A percentile compares a stretch with the other conserved stretches of the same genome.
phyloP scores from a whole-genome alignment of 2,329 filamentous ascomycete genomes.

The Cladosporium sp. region DNA sequence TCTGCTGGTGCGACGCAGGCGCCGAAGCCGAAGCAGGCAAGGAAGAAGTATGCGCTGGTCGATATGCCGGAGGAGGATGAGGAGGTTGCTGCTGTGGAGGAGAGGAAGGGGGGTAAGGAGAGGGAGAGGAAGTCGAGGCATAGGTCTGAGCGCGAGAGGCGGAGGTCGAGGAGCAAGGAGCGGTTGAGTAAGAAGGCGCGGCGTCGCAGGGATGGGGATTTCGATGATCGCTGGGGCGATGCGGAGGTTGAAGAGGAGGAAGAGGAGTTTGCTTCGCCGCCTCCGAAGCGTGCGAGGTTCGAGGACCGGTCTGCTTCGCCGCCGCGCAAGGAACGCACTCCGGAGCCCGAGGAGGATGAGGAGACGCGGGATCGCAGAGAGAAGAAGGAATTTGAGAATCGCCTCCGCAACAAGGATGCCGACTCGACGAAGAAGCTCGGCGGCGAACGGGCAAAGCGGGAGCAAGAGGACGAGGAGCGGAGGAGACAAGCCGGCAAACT shows the following conservation, averaged over 20 bases:
- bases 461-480: slow-evolving; percentile 48
- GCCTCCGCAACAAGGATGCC: slow-evolving; percentile 65
- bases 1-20: slow-evolving; percentile 18
- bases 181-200: slow-evolving; percentile 44
- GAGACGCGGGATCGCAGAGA: slow-evolving; percentile 62
- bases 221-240: slow-evolving; percentile 77
- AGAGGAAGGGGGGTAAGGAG: slow-evolving; percentile 13
- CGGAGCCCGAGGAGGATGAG: slow-evolving; percentile 24
- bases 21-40: slow-evolving; percentile 28
- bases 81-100: slow-evolving; percentile 14
- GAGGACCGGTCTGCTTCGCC: slow-evolving; percentile 40
- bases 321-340: slow-evolving; percentile 13
- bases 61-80: slow-evolving; percentile 47
- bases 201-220: slow-evolving; percentile 49
- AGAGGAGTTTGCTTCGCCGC: slow-evolving; percentile 60
- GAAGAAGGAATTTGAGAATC: slow-evolving; percentile 71
- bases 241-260: slow-evolving; percentile 55
- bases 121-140: slow-evolving; percentile 32
- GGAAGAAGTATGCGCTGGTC: slow-evolving; percentile 48
- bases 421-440: slow-evolving; percentile 64
- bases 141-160: slow-evolving; percentile 33
- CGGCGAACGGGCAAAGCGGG: slow-evolving; percentile 39
- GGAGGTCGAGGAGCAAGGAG: slow-evolving; percentile 28
- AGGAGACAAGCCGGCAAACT: slow-evolving; percentile 58
- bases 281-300: slow-evolving; percentile 63